phyloP scores from a whole-genome alignment of 2,329 filamentous ascomycete genomes.

The Fusarium multiceps region DNA sequence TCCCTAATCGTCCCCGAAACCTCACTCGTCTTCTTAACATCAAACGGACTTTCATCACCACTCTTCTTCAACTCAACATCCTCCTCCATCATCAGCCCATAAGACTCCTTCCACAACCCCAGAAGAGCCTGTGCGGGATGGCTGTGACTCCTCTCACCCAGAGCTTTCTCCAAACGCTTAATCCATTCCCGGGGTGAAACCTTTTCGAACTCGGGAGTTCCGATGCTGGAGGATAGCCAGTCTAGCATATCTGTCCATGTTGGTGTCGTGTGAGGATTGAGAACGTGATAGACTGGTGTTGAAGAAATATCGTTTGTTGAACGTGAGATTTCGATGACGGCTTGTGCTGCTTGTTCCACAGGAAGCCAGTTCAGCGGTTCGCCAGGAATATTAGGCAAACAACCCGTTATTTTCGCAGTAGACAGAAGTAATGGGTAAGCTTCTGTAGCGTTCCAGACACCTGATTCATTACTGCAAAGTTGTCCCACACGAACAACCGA shows the following conservation, averaged over 20 bases:
- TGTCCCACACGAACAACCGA: constrained; percentile 62
- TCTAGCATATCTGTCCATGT: constrained; percentile 38
- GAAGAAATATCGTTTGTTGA: background rate
- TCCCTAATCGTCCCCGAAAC: constrained; percentile 21
- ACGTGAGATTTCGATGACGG: constrained; percentile 52
- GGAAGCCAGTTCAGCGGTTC: constrained; percentile 61
- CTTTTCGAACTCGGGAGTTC: constrained; percentile 3
- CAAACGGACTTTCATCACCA: background rate
- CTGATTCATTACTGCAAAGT: constrained; percentile 60
- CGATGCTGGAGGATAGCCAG: constrained; percentile 24
- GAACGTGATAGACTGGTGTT: constrained; percentile 38
- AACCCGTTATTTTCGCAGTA: constrained; percentile 56
- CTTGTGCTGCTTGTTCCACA: constrained; percentile 57
- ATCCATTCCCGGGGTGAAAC: constrained; percentile 32
- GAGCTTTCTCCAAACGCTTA: constrained; percentile 15
- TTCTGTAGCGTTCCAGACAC: constrained; percentile 63
- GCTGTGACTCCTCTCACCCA: background rate
- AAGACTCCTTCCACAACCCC: constrained; percentile 38
- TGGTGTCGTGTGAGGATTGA: constrained; percentile 36
- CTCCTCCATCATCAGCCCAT: background rate
- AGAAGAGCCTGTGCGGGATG: constrained; percentile 42
- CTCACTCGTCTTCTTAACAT: constrained; percentile 6
- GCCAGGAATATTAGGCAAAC: constrained; percentile 31
- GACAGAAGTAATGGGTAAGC: constrained; percentile 65
- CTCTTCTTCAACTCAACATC: rapidly evolving